Conservation (phyloP, 2,329 filamentous ascomycete species). For the Myotisia sp. region DNA sequence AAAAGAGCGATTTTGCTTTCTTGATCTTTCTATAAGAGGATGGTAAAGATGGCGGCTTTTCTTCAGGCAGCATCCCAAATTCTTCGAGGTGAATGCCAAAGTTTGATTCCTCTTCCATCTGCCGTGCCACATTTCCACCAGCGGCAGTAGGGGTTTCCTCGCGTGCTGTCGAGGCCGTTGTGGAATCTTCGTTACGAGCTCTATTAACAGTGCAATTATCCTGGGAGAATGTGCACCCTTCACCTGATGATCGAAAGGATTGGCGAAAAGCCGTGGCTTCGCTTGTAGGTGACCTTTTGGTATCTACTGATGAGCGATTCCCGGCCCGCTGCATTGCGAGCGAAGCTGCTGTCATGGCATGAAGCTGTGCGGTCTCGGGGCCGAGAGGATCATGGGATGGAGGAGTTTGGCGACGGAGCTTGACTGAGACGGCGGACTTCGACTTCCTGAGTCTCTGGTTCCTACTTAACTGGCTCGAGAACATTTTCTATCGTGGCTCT, state of each 20-base stretch:
- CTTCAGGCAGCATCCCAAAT: slow-evolving; percentile 15
- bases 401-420: slow-evolving; percentile 15
- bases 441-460: slow-evolving; percentile 23
- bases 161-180: neutral
- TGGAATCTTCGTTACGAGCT: no score
- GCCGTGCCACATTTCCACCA: no score
- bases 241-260: neutral
- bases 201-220: no score
- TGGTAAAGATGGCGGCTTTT: slow-evolving; percentile 23
- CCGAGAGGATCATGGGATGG: slow-evolving; percentile 18
- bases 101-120: slow-evolving; percentile 23
- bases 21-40: slow-evolving; percentile 35
- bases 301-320: slow-evolving; percentile 12
- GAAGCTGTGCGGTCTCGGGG: slow-evolving; percentile 19
- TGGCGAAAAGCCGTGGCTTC: no score
- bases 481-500: slow-evolving; percentile 15
- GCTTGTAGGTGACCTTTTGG: neutral
- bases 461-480: slow-evolving; percentile 18
- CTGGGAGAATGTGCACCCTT: neutral
- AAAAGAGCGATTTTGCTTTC: slow-evolving; percentile 37
- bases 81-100: slow-evolving; percentile 14
- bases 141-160: neutral
- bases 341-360: slow-evolving; percentile 30
- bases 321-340: slow-evolving; percentile 28
- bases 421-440: slow-evolving; percentile 28